Conservation (phyloP, 1,139 yeast species). For the Blastobotrys apis region DNA sequence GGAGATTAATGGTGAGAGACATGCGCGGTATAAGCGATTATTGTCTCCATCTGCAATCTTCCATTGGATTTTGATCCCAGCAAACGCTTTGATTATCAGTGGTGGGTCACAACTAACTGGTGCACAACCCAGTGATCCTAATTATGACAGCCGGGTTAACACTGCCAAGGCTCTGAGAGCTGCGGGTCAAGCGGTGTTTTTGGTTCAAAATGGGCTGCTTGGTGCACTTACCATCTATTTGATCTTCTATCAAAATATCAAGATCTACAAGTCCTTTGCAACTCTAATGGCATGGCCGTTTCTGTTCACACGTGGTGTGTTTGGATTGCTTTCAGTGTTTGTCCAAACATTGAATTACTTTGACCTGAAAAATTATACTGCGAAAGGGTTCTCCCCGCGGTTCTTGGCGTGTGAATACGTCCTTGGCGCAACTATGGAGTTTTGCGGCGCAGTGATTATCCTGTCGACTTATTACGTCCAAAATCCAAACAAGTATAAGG, state of each 20-base stretch:
- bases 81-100: slow-evolving; percentile 25
- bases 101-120: slow-evolving; percentile 25
- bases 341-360: slow-evolving; percentile 20
- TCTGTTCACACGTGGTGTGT: slow-evolving; percentile 26
- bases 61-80: slow-evolving; percentile 25
- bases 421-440: slow-evolving; percentile 24
- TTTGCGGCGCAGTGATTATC: slow-evolving; percentile 9
- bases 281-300: slow-evolving; percentile 25
- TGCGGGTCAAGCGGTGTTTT: slow-evolving; percentile 27
- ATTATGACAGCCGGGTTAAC: slow-evolving; percentile 9
- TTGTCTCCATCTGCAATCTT: slow-evolving; percentile 16
- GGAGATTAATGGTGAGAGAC: not conserved
- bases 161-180: slow-evolving; percentile 24
- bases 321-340: slow-evolving; percentile 24
- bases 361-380: slow-evolving; percentile 20
- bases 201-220: slow-evolving; percentile 17
- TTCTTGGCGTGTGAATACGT: slow-evolving; percentile 23
- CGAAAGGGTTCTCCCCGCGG: slow-evolving; percentile 16
- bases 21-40: not conserved
- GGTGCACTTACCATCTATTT: slow-evolving; percentile 3
- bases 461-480: slow-evolving; percentile 11
- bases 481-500: slow-evolving; percentile 9
- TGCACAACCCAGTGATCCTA: slow-evolving; percentile 5
- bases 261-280: slow-evolving; percentile 15
- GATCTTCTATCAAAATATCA: slow-evolving; percentile 13